phyloP scores from a whole-genome alignment of 106 monocot species.

The Dioscorea dumetorum region DNA sequence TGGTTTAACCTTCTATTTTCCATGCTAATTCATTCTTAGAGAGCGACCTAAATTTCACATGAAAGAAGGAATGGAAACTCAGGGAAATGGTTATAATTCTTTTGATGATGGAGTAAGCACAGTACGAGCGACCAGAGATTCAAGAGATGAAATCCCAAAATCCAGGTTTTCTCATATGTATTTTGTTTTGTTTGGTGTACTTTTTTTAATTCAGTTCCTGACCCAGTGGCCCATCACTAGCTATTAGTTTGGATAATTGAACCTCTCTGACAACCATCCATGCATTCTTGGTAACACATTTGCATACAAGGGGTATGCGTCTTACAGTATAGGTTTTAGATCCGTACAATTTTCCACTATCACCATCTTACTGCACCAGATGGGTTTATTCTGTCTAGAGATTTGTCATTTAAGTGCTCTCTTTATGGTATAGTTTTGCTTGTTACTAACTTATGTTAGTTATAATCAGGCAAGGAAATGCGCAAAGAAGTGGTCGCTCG shows the following conservation, averaged over 20 bases:
- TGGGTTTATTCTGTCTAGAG: too few species aligned
- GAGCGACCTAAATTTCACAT: conserved; percentile 59
- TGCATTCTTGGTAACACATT: too few species aligned
- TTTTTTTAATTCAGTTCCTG: too few species aligned
- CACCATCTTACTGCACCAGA: too few species aligned
- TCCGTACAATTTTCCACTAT: too few species aligned
- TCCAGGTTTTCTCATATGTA: conserved; percentile 27
- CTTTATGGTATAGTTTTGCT: not conserved
- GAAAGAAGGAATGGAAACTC: conserved; percentile 34
- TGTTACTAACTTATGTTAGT: conserved; percentile 1
- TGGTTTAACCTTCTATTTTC: not conserved
- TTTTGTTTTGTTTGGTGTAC: too few species aligned
- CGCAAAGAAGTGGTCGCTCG: conserved; percentile 26
- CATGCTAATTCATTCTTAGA: conserved; percentile 28
- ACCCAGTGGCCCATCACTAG: too few species aligned
- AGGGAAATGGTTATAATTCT: conserved; percentile 15
- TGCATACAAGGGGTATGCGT: too few species aligned
- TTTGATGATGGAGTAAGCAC: conserved; percentile 30
- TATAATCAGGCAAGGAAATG: conserved; percentile 30
- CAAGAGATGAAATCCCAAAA: conserved; percentile 33
- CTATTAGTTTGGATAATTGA: too few species aligned
- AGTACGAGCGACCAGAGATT: conserved; percentile 24
- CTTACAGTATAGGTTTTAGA: too few species aligned
- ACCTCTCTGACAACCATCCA: too few species aligned
- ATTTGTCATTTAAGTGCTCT: not conserved